Conservation (phyloP, 1,284 basidiomycete genomes). For the Puccinia triticina region DNA sequence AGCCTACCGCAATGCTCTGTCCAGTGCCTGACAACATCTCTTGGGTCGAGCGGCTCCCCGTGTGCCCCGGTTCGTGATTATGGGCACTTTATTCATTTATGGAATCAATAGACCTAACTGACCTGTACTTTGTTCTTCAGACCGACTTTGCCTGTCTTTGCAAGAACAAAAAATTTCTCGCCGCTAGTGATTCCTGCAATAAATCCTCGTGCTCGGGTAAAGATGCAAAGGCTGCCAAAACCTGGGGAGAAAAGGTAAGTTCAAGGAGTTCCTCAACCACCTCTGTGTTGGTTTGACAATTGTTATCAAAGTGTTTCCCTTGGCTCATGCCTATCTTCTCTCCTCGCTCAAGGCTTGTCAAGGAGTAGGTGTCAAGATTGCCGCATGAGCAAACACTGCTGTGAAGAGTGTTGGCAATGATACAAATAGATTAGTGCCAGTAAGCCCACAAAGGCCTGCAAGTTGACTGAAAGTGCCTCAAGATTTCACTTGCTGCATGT, state of each 20-base stretch:
- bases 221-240: neutral
- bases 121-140: neutral
- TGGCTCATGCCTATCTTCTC: too few species aligned
- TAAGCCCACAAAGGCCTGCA: too few species aligned
- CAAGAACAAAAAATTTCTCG: constrained; percentile 5
- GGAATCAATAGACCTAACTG: neutral
- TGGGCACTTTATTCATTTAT: neutral
- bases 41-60: neutral
- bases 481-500: too few species aligned
- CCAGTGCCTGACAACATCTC: constrained; percentile 5
- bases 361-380: too few species aligned
- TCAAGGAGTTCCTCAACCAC: neutral
- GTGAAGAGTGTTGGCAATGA: too few species aligned
- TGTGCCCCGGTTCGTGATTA: constrained; percentile 17
- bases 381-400: too few species aligned
- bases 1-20: constrained; percentile 4
- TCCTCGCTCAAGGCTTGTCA: too few species aligned
- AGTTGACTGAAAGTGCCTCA: too few species aligned
- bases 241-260: constrained; percentile 21
- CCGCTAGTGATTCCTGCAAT: constrained; percentile 6
- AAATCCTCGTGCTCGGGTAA: neutral
- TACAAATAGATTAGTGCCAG: too few species aligned
- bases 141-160: constrained; percentile 44
- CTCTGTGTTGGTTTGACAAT: too few species aligned
- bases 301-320: too few species aligned